Conservation (phyloP, 805 yeast genomes). For the Myxozyma mucilagina region DNA sequence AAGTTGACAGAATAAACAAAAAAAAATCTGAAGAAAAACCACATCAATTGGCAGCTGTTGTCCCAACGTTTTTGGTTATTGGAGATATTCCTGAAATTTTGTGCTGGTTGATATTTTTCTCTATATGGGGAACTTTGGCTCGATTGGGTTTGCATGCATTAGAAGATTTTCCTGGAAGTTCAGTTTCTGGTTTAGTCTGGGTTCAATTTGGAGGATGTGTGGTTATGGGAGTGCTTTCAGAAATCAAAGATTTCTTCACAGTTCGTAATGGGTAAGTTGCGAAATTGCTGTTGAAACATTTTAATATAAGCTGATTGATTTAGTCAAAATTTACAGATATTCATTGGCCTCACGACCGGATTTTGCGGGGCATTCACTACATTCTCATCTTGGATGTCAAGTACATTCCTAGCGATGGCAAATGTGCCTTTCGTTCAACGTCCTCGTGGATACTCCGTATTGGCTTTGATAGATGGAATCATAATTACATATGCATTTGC, state of each 20-base stretch:
- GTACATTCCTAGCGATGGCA: slow-evolving; percentile 31
- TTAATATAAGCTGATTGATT: neutral
- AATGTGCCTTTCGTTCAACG: slow-evolving; percentile 22
- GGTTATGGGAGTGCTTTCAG: slow-evolving; percentile 31
- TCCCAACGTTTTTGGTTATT: neutral
- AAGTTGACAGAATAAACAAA: neutral
- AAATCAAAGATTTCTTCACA: slow-evolving; percentile 18
- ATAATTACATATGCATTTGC: slow-evolving; percentile 31
- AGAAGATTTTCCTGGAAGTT: slow-evolving; percentile 28
- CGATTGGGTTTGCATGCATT: slow-evolving; percentile 32
- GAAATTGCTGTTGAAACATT: neutral
- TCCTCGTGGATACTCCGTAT: slow-evolving; percentile 32
- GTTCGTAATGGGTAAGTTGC: slow-evolving; percentile 5
- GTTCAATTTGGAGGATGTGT: slow-evolving; percentile 35
- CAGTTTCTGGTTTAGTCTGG: slow-evolving; percentile 29
- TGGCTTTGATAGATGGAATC: slow-evolving; percentile 27
- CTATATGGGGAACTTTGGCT: slow-evolving; percentile 35
- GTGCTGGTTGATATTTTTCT: slow-evolving; percentile 27
- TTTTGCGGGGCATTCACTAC: slow-evolving; percentile 37
- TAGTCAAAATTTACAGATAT: slow-evolving; percentile 20
- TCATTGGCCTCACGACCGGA: slow-evolving; percentile 34
- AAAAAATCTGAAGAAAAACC: neutral
- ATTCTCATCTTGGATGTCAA: slow-evolving; percentile 36
- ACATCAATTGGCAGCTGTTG: neutral
- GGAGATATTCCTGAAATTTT: slow-evolving; percentile 13